These are phyloP conservation scores for Albizia julibrissin DNA, from an alignment of 306 rosid species.

Conservation along the genomic window DNA sequence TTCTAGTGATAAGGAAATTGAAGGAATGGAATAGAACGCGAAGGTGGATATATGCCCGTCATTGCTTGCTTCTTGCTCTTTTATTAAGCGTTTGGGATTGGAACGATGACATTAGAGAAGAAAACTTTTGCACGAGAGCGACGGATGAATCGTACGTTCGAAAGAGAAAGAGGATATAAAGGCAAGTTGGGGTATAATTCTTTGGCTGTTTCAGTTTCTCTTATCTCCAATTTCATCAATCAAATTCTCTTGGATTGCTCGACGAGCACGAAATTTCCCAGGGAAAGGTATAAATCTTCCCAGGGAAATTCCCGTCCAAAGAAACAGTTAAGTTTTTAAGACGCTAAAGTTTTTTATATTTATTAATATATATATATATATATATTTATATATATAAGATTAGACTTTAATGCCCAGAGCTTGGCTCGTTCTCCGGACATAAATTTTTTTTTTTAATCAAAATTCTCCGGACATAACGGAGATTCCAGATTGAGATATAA, in stretches of 20 bases:
- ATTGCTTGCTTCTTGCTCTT: slow-evolving; percentile 39
- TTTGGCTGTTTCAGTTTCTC: background rate
- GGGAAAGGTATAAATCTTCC: background rate
- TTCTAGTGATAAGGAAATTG: background rate
- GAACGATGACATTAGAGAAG: slow-evolving; percentile 17
- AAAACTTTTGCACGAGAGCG: slow-evolving; percentile 13
- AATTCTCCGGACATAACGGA: background rate
- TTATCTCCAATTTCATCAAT: background rate
- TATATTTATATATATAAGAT: too few relatives aligned
- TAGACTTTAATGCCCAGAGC: background rate
- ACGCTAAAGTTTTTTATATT: background rate
- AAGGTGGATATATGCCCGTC: slow-evolving; percentile 1
- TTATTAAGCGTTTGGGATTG: slow-evolving; percentile 40
- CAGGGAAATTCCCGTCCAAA: background rate
- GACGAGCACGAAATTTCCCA: slow-evolving; percentile 1
- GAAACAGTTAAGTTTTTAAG: background rate
- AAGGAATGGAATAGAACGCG: background rate
- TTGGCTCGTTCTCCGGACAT: background rate
- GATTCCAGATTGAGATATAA: background rate
- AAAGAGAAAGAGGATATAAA: slow-evolving; percentile 2
- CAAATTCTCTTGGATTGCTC: background rate
- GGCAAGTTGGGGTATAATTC: slow-evolving; percentile 6
- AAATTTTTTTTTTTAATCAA: background rate
- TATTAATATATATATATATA: too few relatives aligned
- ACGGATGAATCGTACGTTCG: background rate